Percentiles rank a stretch among this genome's conserved stretches.
phyloP scores from a whole-genome alignment of 2,329 filamentous ascomycete species.

The Talaromyces rugulosus region DNA sequence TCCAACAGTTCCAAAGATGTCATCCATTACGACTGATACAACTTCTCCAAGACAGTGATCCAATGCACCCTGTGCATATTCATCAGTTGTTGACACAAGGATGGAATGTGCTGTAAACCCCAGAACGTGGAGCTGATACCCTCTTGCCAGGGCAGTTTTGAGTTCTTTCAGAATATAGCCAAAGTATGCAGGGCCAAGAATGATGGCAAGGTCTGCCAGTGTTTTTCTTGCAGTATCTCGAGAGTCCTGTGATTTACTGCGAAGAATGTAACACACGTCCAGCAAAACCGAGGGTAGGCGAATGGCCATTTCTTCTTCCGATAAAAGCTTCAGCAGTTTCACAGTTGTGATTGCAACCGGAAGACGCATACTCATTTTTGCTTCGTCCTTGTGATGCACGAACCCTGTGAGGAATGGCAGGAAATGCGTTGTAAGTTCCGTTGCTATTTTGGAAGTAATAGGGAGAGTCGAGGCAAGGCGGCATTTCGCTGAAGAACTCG shows the following conservation, averaged over 20 bases:
- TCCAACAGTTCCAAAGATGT: slow-evolving; percentile 87
- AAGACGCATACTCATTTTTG: slow-evolving; percentile 86
- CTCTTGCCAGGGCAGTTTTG: slow-evolving; percentile 72
- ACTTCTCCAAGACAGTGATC: slow-evolving; percentile 81
- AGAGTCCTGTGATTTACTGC: slow-evolving; percentile 82
- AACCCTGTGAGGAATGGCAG: slow-evolving; percentile 77
- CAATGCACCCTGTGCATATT: slow-evolving; percentile 74
- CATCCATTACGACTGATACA: slow-evolving; percentile 87
- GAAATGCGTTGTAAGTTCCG: slow-evolving; percentile 70
- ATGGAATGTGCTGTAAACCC: slow-evolving; percentile 95
- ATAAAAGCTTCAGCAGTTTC: slow-evolving; percentile 78
- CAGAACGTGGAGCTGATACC: slow-evolving; percentile 90
- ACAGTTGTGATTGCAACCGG: slow-evolving; percentile 85
- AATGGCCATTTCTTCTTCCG: slow-evolving; percentile 65
- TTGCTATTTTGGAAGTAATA: slow-evolving; percentile 60
- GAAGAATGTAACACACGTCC: slow-evolving; percentile 87
- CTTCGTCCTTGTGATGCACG: slow-evolving; percentile 90
- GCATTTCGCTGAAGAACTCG: slow-evolving; percentile 28
- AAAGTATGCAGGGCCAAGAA: slow-evolving; percentile 78
- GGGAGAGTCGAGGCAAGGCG: slow-evolving; percentile 64
- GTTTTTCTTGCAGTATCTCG: slow-evolving; percentile 89
- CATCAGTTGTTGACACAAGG: slow-evolving; percentile 68
- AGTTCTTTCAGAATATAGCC: slow-evolving; percentile 93
- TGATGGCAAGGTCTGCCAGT: slow-evolving; percentile 72
- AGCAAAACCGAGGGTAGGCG: slow-evolving; percentile 79